Conservation (phyloP, 1,284 basidiomycete species). For the Cryptococcus sp. region DNA sequence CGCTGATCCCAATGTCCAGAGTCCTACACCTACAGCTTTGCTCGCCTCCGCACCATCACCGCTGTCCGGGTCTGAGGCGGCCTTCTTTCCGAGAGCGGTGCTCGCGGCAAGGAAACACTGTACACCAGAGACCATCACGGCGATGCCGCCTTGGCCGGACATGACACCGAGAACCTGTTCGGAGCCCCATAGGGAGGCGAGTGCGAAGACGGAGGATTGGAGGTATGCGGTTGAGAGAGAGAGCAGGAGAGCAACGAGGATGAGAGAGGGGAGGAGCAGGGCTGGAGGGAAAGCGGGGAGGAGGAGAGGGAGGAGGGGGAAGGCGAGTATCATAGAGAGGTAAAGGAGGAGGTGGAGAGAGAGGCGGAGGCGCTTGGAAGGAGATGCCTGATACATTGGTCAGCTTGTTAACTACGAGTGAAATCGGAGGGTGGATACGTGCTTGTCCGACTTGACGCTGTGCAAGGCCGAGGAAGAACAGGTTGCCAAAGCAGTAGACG, state of each 20-base stretch:
- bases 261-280: slow-evolving; percentile 33
- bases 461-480: slow-evolving; percentile 47
- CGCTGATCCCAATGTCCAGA: slow-evolving; percentile 39
- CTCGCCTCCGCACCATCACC: slow-evolving; percentile 10
- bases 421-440: slow-evolving; percentile 4
- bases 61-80: not conserved
- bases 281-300: slow-evolving; percentile 30
- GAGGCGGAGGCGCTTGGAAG: slow-evolving; percentile 32
- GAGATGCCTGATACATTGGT: slow-evolving; percentile 27
- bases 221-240: slow-evolving; percentile 42
- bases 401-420: not conserved
- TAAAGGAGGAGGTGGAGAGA: slow-evolving; percentile 37
- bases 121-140: slow-evolving; percentile 42
- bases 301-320: slow-evolving; percentile 42
- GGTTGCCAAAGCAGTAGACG: slow-evolving; percentile 46
- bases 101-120: slow-evolving; percentile 43
- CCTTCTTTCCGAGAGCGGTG: slow-evolving; percentile 11
- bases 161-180: slow-evolving; percentile 46
- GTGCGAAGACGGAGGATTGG: slow-evolving; percentile 46
- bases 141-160: slow-evolving; percentile 50
- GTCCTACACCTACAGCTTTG: slow-evolving; percentile 34
- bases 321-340: slow-evolving; percentile 30
- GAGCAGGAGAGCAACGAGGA: slow-evolving; percentile 35
- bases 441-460: slow-evolving; percentile 43
- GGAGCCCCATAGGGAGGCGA: slow-evolving; percentile 40